Evolutionary conservation across 495 filamentous ascomycete species (phyloP), one percentile per base, ranked within the genome.

Genomic region (Penicillium waksmanii): DNA sequence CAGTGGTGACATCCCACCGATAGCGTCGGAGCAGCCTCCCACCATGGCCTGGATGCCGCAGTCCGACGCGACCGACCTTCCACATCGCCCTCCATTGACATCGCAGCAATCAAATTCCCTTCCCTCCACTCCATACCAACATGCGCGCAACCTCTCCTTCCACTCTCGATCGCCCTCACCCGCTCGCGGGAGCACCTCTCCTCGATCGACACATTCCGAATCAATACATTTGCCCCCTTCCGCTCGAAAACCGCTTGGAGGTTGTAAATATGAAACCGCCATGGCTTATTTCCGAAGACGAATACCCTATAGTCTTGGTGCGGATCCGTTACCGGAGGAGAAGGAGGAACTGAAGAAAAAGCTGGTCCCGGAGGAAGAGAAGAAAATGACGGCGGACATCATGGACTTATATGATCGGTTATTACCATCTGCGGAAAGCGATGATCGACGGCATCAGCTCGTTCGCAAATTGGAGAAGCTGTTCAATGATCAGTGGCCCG

Each of bases 61-160:
- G 65, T 65, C 73, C 62, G 67, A 74, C 56, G 64, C 66, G 66
- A 68, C 77, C 52, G 71, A 76, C 67, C 60, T 69, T 56, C 57
- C 73, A 27, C 60, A 65, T 60, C 78, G 78, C 15, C 80, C 78
- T 51, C 70, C 73, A 43, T 72, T 82, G 53, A 71, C 67, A n/a
- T 78, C 85, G 13, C 80, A 88, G 36, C 92, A 96, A 57, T 96
- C 95, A 11, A 96, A 82, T 68, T 98, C 95, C 17, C 87, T 98
- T 19, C 95, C 95, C 0, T 96, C 95, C 5, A 98, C 95, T 1
- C 95, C 95, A 5, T 92, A 92, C 60, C 93, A 97, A 69, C 88
- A 91, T 71, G 83, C 92, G 63, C 86, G 92, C 62, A 89, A 92
- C 63, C 87, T 92, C 66, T 90, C 90, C 17, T 92, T 90, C 59